Evolutionary conservation across 1,284 basidiomycete species (phyloP), one percentile per base, ranked within the genome.

Genomic region (Boletus smithii): DNA sequence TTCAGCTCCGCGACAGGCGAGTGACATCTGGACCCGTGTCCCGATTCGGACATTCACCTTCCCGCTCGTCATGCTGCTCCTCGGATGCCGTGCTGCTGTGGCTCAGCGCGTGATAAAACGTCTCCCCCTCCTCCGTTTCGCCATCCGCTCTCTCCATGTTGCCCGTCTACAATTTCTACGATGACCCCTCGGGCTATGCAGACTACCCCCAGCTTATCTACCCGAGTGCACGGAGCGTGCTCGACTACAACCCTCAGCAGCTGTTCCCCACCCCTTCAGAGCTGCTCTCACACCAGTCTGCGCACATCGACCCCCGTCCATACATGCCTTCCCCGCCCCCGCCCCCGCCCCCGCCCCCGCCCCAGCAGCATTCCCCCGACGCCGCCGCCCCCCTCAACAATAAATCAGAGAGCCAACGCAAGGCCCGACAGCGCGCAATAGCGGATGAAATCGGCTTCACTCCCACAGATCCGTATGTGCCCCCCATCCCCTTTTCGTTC

Each of bases 211-310:
- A 14, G 30, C n/a, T 31, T 4, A 2, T 31, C 30, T 31, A 31
- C 30, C 30, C 24, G 8, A 8, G 8, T 7, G 1, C 24, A 26
- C 24, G 24, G 24, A 8, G 8, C 24, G 24, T 26, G 24, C 57
- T 58, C 46, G 53, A 65, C 17, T 59, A 56, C 47, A 65, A 53
- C 40, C 14, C 71, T 0, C 72, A 71, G 38, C 60, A 65, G 3
- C 76, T 75, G 5, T 83, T 85, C 54, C 81, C 76, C 1, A 85
- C 84, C 1, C 84, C 83, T 0, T 77, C 75, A 22, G 80, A 85
- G 55, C 67, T 85, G n/a, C 73, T 85, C 37, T 67, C 62, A 23
- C 56, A 42, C 16, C 53, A 56, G 17, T 20, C 44, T 7, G 29
- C 8, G 3, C 57, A 44, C 5, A 29, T 45, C 3, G 40, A 49